Conservation (phyloP, 148 eudicot genomes). For the Rhododendron ovatum region DNA sequence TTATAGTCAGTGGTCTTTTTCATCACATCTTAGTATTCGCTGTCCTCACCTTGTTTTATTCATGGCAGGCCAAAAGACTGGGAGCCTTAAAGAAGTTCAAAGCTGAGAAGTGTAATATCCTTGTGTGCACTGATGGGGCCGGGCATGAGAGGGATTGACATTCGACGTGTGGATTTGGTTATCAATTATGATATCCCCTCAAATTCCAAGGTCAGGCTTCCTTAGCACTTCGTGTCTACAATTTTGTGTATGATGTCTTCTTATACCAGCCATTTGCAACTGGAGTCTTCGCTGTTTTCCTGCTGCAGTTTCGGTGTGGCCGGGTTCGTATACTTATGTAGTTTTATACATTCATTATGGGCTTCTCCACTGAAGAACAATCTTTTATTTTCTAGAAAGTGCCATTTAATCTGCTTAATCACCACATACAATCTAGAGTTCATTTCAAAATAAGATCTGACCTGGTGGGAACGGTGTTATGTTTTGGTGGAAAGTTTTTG, state of each 20-base stretch:
- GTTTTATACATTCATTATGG: not conserved
- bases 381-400: not conserved
- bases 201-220: conserved; percentile 60
- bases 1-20: not conserved
- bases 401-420: too few species aligned
- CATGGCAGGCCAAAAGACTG: conserved; percentile 64
- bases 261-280: not conserved
- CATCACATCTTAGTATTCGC: not conserved
- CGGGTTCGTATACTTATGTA: not conserved
- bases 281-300: not conserved
- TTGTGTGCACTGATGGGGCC: conserved; percentile 68
- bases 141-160: conserved; percentile 89
- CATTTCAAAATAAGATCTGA: too few species aligned
- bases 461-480: too few species aligned
- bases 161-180: conserved; percentile 86
- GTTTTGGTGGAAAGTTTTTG: too few species aligned
- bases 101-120: conserved; percentile 77
- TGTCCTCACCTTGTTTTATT: not conserved
- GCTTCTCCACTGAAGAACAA: not conserved
- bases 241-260: not conserved
- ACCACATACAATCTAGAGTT: too few species aligned
- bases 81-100: conserved; percentile 84
- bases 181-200: conserved; percentile 77
- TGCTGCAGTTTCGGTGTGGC: not conserved
- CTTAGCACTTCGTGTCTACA: not conserved